These are phyloP conservation scores for Amphibolis antarctica DNA, from an alignment of 106 monocot genomes.

Conservation along the genomic window DNA sequence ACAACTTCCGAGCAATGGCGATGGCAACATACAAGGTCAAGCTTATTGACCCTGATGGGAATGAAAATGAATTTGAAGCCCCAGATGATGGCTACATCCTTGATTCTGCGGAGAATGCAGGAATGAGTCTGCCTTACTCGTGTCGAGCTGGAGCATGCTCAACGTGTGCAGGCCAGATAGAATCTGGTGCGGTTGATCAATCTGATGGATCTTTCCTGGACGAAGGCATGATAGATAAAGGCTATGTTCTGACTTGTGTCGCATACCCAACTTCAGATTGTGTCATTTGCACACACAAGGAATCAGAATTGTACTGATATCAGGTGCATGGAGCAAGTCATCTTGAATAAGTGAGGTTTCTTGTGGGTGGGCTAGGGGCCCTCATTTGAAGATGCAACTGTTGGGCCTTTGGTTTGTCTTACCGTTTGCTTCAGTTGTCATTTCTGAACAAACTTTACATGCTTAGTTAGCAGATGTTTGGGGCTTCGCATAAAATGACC, in stretches of 20 bases:
- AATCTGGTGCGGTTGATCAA: conserved; percentile 43
- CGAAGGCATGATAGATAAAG: conserved; percentile 34
- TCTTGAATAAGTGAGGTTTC: not conserved
- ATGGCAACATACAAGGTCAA: conserved; percentile 61
- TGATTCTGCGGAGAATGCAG: conserved; percentile 50
- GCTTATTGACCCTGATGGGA: conserved; percentile 40
- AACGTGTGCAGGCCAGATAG: conserved; percentile 52
- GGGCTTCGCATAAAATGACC: no score
- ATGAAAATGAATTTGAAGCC: conserved; percentile 47
- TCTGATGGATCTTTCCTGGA: conserved; percentile 75
- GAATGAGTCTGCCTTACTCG: conserved; percentile 57
- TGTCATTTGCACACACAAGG: conserved; percentile 57
- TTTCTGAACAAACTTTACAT: not conserved
- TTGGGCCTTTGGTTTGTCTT: not conserved
- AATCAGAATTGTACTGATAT: conserved; percentile 48
- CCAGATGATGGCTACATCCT: conserved; percentile 59
- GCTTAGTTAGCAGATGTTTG: not conserved
- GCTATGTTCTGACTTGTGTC: conserved; percentile 57
- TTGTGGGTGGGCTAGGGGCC: not conserved
- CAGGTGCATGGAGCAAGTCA: not conserved
- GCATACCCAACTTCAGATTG: conserved; percentile 58
- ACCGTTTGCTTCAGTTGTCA: not conserved
- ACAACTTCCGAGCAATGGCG: conserved; percentile 24
- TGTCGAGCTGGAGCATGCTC: conserved; percentile 78
- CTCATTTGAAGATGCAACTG: not conserved